phyloP scores from a whole-genome alignment of 1,139 yeast species.

The Pichia sp. region DNA sequence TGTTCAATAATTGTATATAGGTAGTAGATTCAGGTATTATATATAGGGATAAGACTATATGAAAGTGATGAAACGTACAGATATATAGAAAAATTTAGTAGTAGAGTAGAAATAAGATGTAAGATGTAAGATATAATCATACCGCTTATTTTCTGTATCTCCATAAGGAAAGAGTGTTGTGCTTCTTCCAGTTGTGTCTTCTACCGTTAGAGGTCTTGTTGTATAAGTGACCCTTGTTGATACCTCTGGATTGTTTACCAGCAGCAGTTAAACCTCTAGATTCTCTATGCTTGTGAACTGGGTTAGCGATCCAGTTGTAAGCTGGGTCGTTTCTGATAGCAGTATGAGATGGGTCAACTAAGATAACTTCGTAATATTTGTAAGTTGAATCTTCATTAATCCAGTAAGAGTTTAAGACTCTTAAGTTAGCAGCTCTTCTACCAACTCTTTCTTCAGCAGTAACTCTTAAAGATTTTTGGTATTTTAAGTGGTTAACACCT shows the following conservation, averaged over 20 bases:
- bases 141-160: constrained; percentile 96
- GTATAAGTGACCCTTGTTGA: constrained; percentile 99
- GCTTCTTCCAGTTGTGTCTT: constrained; percentile 99
- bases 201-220: constrained; percentile 98
- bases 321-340: constrained; percentile 98
- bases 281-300: constrained; percentile 99
- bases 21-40: too few relatives aligned
- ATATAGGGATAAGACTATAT: too few relatives aligned
- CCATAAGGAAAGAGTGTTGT: constrained; percentile 98
- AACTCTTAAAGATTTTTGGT: constrained; percentile 96
- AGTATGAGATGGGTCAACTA: constrained; percentile 96
- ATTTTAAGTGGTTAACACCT: constrained; percentile 98
- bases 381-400: constrained; percentile 98
- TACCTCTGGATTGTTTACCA: constrained; percentile 99
- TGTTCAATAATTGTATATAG: too few relatives aligned
- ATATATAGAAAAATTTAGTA: neutral
- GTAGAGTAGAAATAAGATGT: neutral
- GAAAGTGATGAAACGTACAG: neutral
- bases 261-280: constrained; percentile 97
- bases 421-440: constrained; percentile 97
- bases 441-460: constrained; percentile 99
- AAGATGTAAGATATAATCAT: too few relatives aligned
- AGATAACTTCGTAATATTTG: constrained; percentile 97
- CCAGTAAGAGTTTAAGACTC: constrained; percentile 99
- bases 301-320: constrained; percentile 99